phyloP scores from a whole-genome alignment of 2,329 filamentous ascomycete species.

The Thermochaetoides dissita region DNA sequence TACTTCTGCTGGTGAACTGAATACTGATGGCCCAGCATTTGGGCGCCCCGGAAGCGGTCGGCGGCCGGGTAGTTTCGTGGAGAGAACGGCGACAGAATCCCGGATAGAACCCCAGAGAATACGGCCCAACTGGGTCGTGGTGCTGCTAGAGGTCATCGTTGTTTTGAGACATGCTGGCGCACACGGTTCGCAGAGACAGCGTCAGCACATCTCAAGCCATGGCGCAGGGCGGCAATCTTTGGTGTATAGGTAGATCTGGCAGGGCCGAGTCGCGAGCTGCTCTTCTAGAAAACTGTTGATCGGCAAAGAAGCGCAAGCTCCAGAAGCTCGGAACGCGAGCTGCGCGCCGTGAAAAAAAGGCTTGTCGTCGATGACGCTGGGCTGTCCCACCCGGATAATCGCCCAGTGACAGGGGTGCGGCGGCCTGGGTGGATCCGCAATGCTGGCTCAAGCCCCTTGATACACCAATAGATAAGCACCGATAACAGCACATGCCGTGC shows the following conservation, averaged over 20 bases:
- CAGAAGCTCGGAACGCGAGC: conserved; percentile 6
- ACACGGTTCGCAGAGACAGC: conserved; percentile 7
- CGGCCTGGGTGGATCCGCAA: not conserved
- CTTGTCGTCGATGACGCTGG: conserved; percentile 15
- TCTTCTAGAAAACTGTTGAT: not conserved
- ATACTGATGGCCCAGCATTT: conserved; percentile 6
- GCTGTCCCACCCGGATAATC: conserved; percentile 1
- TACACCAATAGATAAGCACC: conserved; percentile 15
- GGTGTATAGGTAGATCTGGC: not conserved
- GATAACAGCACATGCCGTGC: conserved; percentile 6
- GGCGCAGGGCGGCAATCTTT: not conserved
- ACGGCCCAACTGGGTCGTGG: conserved; percentile 23
- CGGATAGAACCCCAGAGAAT: conserved; percentile 21
- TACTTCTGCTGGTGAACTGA: conserved; percentile 5
- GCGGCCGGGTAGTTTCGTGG: conserved; percentile 12
- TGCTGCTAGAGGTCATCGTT: conserved; percentile 21
- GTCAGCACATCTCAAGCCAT: conserved; percentile 9
- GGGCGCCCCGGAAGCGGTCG: conserved; percentile 6
- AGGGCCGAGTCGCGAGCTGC: not conserved
- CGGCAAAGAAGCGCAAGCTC: conserved; percentile 1
- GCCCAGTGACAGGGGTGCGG: no score
- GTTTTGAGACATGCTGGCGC: conserved; percentile 17
- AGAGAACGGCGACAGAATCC: conserved; percentile 15
- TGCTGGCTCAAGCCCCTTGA: not conserved
- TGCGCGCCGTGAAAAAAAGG: conserved; percentile 9